phyloP scores from a whole-genome alignment of 495 filamentous ascomycete genomes.

The Poronia punctata region DNA sequence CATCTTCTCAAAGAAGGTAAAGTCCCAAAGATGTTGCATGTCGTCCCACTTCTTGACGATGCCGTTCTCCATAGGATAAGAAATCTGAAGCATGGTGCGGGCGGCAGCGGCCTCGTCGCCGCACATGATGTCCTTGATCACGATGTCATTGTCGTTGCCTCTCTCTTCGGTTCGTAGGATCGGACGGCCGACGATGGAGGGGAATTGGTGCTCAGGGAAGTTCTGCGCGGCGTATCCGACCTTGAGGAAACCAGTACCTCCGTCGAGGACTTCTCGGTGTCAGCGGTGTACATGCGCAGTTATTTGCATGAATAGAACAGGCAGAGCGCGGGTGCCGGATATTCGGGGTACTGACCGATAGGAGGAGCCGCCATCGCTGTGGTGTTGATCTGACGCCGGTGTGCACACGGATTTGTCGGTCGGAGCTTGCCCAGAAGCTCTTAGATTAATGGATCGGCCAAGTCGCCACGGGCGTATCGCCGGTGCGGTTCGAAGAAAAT shows the following conservation, averaged over 20 bases:
- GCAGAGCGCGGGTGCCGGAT: neutral
- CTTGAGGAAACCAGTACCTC: constrained; percentile 99
- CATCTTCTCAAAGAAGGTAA: constrained; percentile 96
- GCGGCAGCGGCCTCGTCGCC: constrained; percentile 96
- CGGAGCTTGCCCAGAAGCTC: no score
- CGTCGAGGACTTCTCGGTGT: constrained; percentile 76
- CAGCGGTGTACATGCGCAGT: neutral
- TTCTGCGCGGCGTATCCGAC: constrained; percentile 98
- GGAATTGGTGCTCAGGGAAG: constrained; percentile 97
- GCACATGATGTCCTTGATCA: constrained; percentile 99
- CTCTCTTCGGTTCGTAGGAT: constrained; percentile 93
- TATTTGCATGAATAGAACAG: constrained; percentile 8
- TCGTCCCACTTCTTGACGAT: constrained; percentile 99
- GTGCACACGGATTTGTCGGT: no score
- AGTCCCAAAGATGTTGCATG: constrained; percentile 99
- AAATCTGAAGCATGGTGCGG: constrained; percentile 93
- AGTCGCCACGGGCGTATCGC: no score
- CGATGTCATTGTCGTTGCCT: constrained; percentile 46
- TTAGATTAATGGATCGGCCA: no score
- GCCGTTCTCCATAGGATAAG: constrained; percentile 98
- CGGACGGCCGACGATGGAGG: constrained; percentile 95
- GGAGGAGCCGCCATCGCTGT: constrained; percentile 25
- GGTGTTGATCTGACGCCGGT: no score
- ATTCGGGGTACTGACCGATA: constrained; percentile 19
- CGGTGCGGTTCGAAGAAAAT: no score